A percentile compares a stretch with the other conserved stretches of the same genome.
These are phyloP conservation scores for Curvularia spicifera DNA, from an alignment of 2,329 filamentous ascomycete species.

Conservation along the genomic window DNA sequence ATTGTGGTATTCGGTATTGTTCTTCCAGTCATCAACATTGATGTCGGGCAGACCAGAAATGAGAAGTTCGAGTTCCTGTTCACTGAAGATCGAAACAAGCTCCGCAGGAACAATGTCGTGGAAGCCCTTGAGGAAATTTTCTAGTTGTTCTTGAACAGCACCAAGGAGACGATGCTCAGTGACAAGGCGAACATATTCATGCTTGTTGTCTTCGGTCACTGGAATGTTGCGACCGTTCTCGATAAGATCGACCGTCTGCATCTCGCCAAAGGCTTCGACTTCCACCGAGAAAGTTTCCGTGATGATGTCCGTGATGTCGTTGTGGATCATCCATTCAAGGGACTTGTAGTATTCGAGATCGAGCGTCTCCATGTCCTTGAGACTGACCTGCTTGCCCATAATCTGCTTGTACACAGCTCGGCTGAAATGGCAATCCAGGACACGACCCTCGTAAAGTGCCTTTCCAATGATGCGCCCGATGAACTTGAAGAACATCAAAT, in stretches of 20 bases:
- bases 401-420: slow-evolving; percentile 98
- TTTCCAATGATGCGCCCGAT: slow-evolving; percentile 98
- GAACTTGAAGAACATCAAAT: slow-evolving; percentile 98
- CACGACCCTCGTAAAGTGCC: slow-evolving; percentile 91
- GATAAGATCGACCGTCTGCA: slow-evolving; percentile 83
- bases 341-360: slow-evolving; percentile 99
- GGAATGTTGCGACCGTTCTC: slow-evolving; percentile 87
- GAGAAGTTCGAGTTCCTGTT: slow-evolving; percentile 93
- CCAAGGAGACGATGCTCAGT: slow-evolving; percentile 92
- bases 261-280: slow-evolving; percentile 91
- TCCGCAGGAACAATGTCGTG: slow-evolving; percentile 97
- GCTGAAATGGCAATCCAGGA: slow-evolving; percentile 98
- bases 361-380: slow-evolving; percentile 99
- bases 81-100: slow-evolving; percentile 95
- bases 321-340: slow-evolving; percentile 96
- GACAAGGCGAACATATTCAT: slow-evolving; percentile 92
- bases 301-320: slow-evolving; percentile 97
- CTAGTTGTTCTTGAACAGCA: slow-evolving; percentile 92
- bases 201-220: slow-evolving; percentile 98
- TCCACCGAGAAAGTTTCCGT: slow-evolving; percentile 95
- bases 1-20: slow-evolving; percentile 98
- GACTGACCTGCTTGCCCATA: slow-evolving; percentile 89
- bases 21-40: slow-evolving; percentile 98
- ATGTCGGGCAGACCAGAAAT: slow-evolving; percentile 98
- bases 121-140: slow-evolving; percentile 92